Evolutionary conservation across 202 grass and related monocot genomes (phyloP), one percentile per base, ranked within the genome.

Genomic region (Sporobolus alterniflorus): DNA sequence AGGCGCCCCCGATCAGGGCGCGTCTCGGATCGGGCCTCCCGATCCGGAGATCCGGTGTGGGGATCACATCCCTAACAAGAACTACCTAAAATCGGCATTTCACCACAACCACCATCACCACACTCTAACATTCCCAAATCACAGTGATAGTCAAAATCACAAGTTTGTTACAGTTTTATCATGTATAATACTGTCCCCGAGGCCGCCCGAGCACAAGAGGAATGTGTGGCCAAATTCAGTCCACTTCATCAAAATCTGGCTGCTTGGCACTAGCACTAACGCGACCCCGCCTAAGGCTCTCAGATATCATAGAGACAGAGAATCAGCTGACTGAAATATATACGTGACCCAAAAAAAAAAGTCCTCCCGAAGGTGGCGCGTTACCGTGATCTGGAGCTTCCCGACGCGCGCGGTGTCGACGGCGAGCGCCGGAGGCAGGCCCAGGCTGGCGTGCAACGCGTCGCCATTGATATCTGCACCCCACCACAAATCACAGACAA

Each of bases 331-430:
- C 36, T 39, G 6, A 65, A 64, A 52, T 21, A n/a, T 2, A 52
- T 21, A n/a, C 1, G 14, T 62, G 59, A 31, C 26, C 1, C 6
- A 39, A 39, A 39, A 39, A 50, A 10, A 55, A 70, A 18, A 14
- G 29, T 34, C 1, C 18, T 22, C 48, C 30, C 6, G 46, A 2
- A 30, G 10, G 31, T 51, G 36, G 65, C 65, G 73, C 42, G 52
- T 84, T 91, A 99, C 96, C 85, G 96, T 96, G 84, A 99, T 99
- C 89, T 99, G 85, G n/a, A 99, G 92, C 85, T 94, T 99, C 73
- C 93, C 87, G 12, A 99, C 96, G 36, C 88, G 82, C 48, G 96
- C 96, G 21, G 89, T 94, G 5, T 91, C 91, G 54, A 96, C 93
- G 79, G 85, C 81, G 49, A 99, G 75, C 11, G 96, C 86, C 29